Conservation (phyloP, 257 asterid genomes). For the Rhazya stricta region DNA sequence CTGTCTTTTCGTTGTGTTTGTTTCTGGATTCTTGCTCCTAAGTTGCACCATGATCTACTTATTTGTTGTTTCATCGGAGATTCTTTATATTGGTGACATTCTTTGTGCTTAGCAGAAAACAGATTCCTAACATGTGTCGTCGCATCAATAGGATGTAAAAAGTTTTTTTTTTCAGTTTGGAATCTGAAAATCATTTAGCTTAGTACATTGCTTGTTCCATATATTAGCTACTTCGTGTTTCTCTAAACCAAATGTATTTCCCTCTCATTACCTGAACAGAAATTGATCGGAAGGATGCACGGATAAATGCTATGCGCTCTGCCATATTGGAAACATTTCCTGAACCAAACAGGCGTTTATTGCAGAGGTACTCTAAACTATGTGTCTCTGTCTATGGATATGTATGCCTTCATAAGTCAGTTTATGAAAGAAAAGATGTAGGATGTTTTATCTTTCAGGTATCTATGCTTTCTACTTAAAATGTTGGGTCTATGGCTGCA, state of each 20-base stretch:
- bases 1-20: not conserved
- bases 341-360: slow-evolving; percentile 81
- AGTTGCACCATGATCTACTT: not conserved
- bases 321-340: slow-evolving; percentile 90
- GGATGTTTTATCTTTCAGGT: not conserved
- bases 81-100: not conserved
- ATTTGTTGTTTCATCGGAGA: not conserved
- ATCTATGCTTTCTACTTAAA: not conserved
- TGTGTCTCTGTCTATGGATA: not conserved
- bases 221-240: not conserved
- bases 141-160: not conserved
- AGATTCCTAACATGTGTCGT: not conserved
- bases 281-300: slow-evolving; percentile 73
- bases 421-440: not conserved
- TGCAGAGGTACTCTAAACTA: slow-evolving; percentile 67
- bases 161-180: not conserved
- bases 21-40: not conserved
- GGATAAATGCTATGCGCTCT: slow-evolving; percentile 69
- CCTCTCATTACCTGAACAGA: slow-evolving; percentile 32
- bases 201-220: not conserved
- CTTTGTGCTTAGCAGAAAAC: not conserved
- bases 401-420: not conserved
- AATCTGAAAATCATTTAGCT: not conserved
- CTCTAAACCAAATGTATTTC: not conserved
- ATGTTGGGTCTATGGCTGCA: not conserved